phyloP scores from a whole-genome alignment of 176 grass and related monocot genomes.

The Triticum dicoccoides region DNA sequence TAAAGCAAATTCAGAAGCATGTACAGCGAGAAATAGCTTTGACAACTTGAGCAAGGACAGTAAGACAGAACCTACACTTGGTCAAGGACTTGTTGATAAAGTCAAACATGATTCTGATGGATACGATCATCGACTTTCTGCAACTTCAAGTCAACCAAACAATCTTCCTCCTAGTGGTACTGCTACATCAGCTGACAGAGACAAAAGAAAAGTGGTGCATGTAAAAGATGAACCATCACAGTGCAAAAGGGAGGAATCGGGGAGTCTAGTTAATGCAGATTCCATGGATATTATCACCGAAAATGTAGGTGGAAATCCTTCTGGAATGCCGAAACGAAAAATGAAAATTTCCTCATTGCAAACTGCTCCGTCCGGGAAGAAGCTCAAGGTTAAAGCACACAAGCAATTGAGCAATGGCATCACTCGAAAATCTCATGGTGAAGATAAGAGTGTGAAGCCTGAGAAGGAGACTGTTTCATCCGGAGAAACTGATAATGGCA shows the following conservation, averaged over 20 bases:
- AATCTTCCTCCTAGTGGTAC: conserved; percentile 24
- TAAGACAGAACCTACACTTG: conserved; percentile 29
- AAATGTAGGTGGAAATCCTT: conserved; percentile 34
- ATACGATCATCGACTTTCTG: conserved; percentile 20
- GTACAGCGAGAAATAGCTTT: conserved; percentile 13
- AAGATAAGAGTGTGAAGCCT: conserved; percentile 39
- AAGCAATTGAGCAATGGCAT: conserved; percentile 28
- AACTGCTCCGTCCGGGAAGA: conserved; percentile 40
- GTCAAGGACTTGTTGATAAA: conserved; percentile 29
- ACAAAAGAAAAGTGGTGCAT: conserved; percentile 22
- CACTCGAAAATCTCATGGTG: conserved; percentile 32
- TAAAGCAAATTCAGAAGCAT: conserved; percentile 32
- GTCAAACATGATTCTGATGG: conserved; percentile 26
- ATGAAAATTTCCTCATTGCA: conserved; percentile 35
- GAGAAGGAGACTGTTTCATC: conserved; percentile 33
- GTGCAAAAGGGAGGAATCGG: conserved; percentile 29
- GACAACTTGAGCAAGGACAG: conserved; percentile 20
- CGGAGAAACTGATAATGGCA: conserved; percentile 34
- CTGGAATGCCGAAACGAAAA: conserved; percentile 33
- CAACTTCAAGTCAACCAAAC: conserved; percentile 29
- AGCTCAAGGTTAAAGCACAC: conserved; percentile 48
- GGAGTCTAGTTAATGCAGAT: conserved; percentile 32
- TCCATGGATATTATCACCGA: conserved; percentile 7
- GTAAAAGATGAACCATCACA: conserved; percentile 34
- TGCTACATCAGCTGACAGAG: conserved; percentile 25